Conservation (phyloP, 805 yeast genomes). For the Suhomyces canberraensis region DNA sequence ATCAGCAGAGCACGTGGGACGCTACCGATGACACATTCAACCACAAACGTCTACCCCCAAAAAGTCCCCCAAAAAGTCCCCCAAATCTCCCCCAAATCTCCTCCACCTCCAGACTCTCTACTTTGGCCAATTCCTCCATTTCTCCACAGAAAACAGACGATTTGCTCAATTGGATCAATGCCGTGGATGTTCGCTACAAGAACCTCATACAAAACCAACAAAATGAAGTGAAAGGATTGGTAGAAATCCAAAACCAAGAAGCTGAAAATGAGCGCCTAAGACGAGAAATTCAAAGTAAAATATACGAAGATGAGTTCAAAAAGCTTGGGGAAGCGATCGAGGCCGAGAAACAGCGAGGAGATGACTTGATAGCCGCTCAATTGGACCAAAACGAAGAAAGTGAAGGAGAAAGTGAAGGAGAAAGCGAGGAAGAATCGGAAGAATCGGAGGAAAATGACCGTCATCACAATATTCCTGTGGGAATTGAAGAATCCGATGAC, state of each 20-base stretch:
- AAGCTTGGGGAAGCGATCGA: slow-evolving; percentile 11
- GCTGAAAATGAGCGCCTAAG: slow-evolving; percentile 17
- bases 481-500: too few relatives aligned
- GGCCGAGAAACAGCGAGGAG: background rate
- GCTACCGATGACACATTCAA: too few relatives aligned
- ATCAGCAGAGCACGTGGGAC: too few relatives aligned
- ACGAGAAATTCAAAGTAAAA: slow-evolving; percentile 16
- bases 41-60: too few relatives aligned
- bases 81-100: too few relatives aligned
- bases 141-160: slow-evolving; percentile 19
- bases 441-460: slow-evolving; percentile 2
- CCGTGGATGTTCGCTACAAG: slow-evolving; percentile 20
- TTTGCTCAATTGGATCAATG: slow-evolving; percentile 30
- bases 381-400: slow-evolving; percentile 2
- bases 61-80: too few relatives aligned
- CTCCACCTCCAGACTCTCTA: too few relatives aligned
- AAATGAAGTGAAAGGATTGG: slow-evolving; percentile 13
- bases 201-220: slow-evolving; percentile 17
- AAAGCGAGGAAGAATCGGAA: slow-evolving; percentile 2
- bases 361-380: too few relatives aligned
- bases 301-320: slow-evolving; percentile 26
- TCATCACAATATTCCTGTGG: background rate
- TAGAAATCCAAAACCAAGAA: slow-evolving; percentile 6
- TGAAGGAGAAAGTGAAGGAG: slow-evolving; percentile 3
- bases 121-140: too few relatives aligned